Evolutionary conservation across 441 rosid genomes (phyloP), one percentile per base, ranked within the genome.

Genomic region (Jatropha podagrica): DNA sequence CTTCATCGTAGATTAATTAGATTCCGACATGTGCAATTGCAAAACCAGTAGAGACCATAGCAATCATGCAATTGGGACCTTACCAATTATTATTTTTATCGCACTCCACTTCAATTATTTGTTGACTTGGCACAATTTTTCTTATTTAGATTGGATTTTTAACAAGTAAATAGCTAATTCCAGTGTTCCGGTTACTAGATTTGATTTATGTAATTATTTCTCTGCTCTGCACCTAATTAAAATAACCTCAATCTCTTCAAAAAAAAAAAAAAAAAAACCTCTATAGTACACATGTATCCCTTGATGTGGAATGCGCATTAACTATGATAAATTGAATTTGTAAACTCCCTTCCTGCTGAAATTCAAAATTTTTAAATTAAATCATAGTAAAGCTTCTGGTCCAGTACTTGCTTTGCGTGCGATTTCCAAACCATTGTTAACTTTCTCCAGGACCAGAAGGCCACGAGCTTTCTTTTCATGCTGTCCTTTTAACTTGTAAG

Each of bases 401-500:
- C 75, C 75, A 61, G 59, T 18, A 1, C 48, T 48, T 61, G 75
- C 75, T 48, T 72, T 3, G 68, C 75, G 75, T 72, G 68, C 59
- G 61, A 62, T 72, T 14, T 42, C 59, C 26, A 38, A 42, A 17
- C 27, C 20, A 12, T 27, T 26, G 23, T 27, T 5, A 26, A 9
- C 71, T 11, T 15, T 5, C 52, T 42, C 44, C 52, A 68, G 72
- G 59, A 18, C 78, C 67, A 32, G 15, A 37, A 63, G 42, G 68
- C 61, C 44, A 46, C 32, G 18, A 37, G 2, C 38, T 61, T 10
- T n/a, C 46, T 63, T 32, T 13, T 46, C 64, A 74, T 38, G 61
- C 54, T 44, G 56, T 27, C 44, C 55, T 9, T 46, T 67, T 32
- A 42, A 48, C 11, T 54, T 7, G 23, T 42, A 69, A 40, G 23